Evolutionary conservation across 2,329 filamentous ascomycete species (phyloP), one percentile per base, ranked within the genome.

Genomic region (Dothiorella sarmentorum): DNA sequence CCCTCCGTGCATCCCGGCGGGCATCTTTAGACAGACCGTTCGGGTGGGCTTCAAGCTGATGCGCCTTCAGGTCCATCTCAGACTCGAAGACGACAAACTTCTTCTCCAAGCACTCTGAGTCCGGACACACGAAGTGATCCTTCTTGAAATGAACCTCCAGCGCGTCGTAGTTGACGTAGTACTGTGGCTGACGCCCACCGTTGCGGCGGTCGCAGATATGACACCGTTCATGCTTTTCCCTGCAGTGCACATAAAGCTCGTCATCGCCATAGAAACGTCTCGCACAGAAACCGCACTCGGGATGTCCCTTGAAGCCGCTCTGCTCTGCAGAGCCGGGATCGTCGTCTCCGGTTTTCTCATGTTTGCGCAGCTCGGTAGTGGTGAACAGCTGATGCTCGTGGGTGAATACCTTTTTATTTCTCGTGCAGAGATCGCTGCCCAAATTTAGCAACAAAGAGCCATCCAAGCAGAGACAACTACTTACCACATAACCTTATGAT

Each of bases 371-470:
- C 65, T 93, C 90, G 63, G 86, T 83, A 62, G 85, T 82, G 0
- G 89, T 88, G 72, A 97, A 97, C 1, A 99, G 81, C 63, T 95
- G 90, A 71, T 99, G 94, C 74, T 99, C 94, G 75, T 99, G 94
- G 1, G 94, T 97, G 67, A 99, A 99, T 31, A 97, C 91, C 70
- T 96, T 97, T 76, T 99, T 99, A 78, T 97, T 92, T 61, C 91
- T 81, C 6, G 92, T 89, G 74, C 92, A 97, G 10, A 96, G 80
- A 72, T 96, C 91, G 73, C 89, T 82, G 61, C 27, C 49, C 11
- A 24, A 7, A 15, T 9, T 49, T 42, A 44, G 51, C 18, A 24
- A n/a, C 17, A n/a, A n/a, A 3, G 20, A 26, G 4, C n/a, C 37
- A 20, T 7, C 9, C 6, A 15, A 9, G n/a, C n/a, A 29, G 3